A percentile compares a stretch with the other conserved stretches of the same genome.
Conservation (phyloP, 441 rosid genomes). For the Isatis lusitanica region DNA sequence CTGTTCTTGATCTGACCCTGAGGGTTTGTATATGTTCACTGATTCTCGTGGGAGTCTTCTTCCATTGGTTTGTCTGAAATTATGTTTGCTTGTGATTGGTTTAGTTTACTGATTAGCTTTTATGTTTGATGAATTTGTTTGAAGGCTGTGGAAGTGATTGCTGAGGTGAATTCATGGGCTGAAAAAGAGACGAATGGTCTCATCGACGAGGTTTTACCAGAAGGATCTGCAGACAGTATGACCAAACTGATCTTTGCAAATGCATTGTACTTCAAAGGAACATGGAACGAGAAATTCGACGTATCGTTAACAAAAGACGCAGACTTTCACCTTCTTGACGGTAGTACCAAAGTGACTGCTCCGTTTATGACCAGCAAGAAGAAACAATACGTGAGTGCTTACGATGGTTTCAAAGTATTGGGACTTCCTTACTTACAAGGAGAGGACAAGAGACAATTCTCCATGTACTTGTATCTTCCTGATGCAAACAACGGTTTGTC, state of each 20-base stretch:
- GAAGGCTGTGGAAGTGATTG: constrained; percentile 66
- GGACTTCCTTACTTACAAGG: constrained; percentile 79
- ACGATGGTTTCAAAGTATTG: constrained; percentile 68
- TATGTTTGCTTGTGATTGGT: not conserved
- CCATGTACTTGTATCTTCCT: no score
- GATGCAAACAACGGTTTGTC: constrained; percentile 62
- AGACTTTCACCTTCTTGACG: constrained; percentile 67
- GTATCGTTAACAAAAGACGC: constrained; percentile 50
- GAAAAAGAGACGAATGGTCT: constrained; percentile 71
- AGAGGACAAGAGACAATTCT: constrained; percentile 58
- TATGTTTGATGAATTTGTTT: no score
- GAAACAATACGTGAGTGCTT: constrained; percentile 50
- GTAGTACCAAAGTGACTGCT: constrained; percentile 44
- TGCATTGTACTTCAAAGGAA: constrained; percentile 84
- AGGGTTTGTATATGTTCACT: not conserved
- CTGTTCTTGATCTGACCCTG: not conserved
- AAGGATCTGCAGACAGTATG: constrained; percentile 52
- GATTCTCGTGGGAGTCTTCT: not conserved
- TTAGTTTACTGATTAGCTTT: not conserved
- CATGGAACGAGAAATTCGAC: constrained; percentile 75
- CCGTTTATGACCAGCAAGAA: constrained; percentile 78
- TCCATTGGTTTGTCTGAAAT: not conserved
- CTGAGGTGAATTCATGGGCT: constrained; percentile 75
- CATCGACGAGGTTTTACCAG: constrained; percentile 67
- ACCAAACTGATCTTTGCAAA: constrained; percentile 69